phyloP scores from a whole-genome alignment of 2,329 filamentous ascomycete genomes.

The Ascochyta lentis region DNA sequence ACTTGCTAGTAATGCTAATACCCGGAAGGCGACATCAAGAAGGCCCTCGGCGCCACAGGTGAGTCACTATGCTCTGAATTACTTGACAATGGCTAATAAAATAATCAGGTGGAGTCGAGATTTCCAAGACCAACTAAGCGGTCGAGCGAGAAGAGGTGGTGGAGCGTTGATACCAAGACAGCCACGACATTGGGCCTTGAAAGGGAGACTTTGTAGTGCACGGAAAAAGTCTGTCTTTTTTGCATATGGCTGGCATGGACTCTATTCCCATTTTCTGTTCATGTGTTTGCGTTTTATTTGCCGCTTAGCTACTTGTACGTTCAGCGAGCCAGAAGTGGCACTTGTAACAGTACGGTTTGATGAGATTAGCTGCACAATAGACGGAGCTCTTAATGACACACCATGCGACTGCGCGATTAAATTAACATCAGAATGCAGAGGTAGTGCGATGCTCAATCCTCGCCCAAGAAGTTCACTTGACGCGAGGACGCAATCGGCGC shows the following conservation, averaged over 20 bases:
- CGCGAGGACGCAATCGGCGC: too few relatives aligned
- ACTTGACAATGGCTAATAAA: too few relatives aligned
- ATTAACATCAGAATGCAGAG: too few relatives aligned
- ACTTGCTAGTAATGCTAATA: conserved; percentile 2
- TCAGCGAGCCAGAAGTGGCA: conserved; percentile 27
- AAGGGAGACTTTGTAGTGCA: conserved; percentile 27
- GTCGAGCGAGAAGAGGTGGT: conserved; percentile 9
- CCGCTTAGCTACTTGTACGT: conserved; percentile 36
- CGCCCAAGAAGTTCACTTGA: too few relatives aligned
- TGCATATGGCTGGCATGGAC: conserved; percentile 39
- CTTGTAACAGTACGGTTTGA: conserved; percentile 41
- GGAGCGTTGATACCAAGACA: conserved; percentile 39
- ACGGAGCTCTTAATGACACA: conserved; percentile 31
- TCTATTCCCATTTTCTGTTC: conserved; percentile 28
- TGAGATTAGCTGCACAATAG: conserved; percentile 42
- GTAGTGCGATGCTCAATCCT: too few relatives aligned
- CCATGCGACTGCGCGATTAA: not conserved
- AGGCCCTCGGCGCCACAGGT: conserved; percentile 68
- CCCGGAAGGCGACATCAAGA: conserved; percentile 64
- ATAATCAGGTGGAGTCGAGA: conserved; percentile 57
- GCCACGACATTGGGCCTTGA: conserved; percentile 27
- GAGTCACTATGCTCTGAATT: too few relatives aligned
- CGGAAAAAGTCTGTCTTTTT: conserved; percentile 40
- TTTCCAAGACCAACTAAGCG: conserved; percentile 37
- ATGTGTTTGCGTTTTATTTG: conserved; percentile 39